Conservation (phyloP, 345 rosid species). For the Gossypium longicalyx region DNA sequence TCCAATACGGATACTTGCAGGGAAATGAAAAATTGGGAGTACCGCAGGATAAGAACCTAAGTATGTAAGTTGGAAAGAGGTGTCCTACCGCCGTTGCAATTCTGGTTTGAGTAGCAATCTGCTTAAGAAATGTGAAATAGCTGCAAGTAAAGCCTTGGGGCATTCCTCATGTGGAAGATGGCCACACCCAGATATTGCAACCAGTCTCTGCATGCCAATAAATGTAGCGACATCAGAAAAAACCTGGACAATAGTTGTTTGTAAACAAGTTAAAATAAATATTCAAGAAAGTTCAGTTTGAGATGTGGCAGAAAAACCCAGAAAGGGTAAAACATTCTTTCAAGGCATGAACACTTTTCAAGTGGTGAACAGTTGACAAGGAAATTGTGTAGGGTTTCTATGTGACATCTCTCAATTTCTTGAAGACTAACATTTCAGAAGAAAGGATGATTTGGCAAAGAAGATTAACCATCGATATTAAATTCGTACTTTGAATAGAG, state of each 20-base stretch:
- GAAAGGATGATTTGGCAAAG: not conserved
- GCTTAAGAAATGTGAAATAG: constrained; percentile 69
- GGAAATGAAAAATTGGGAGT: not conserved
- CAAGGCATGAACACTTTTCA: not conserved
- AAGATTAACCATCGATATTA: not conserved
- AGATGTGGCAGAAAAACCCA: not conserved
- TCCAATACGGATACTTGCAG: not conserved
- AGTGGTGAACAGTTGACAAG: not conserved
- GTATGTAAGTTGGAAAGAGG: constrained; percentile 18
- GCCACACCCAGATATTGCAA: constrained; percentile 92
- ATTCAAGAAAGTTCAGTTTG: not conserved
- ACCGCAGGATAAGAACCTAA: constrained; percentile 18
- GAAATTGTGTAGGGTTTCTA: not conserved
- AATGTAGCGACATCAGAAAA: not conserved
- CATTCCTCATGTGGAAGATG: constrained; percentile 98
- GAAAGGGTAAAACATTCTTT: not conserved
- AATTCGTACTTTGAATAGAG: not conserved
- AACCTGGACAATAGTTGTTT: not conserved
- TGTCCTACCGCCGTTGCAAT: constrained; percentile 44
- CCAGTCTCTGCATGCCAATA: constrained; percentile 65
- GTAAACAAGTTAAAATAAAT: not conserved
- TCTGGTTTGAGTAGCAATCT: constrained; percentile 50
- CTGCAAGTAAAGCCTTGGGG: constrained; percentile 89
- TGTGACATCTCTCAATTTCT: not conserved
- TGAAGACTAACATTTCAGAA: not conserved